These are phyloP conservation scores for Cystobasidium tubakii DNA, from an alignment of 768 basidiomycete genomes.

Conservation along the genomic window DNA sequence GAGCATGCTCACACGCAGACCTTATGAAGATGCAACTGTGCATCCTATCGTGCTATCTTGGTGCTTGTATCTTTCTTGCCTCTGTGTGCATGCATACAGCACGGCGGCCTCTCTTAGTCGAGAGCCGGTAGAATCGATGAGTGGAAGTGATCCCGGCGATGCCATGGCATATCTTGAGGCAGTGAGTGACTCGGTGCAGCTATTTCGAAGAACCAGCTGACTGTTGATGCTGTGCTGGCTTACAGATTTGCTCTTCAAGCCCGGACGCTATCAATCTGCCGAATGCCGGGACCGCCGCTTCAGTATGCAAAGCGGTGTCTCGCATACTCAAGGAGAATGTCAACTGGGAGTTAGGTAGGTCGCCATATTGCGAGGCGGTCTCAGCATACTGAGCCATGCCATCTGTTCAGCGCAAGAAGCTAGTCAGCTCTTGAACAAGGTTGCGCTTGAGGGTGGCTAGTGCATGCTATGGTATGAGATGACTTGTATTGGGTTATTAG, in stretches of 20 bases:
- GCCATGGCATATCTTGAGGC: conserved; percentile 13
- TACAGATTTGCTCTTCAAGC: conserved; percentile 9
- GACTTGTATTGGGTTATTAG: not conserved
- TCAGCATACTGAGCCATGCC: not conserved
- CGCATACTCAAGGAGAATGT: conserved; percentile 11
- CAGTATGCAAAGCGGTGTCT: conserved; percentile 9
- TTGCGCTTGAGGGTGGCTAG: not conserved
- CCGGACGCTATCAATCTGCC: conserved; percentile 16
- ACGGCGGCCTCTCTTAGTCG: not conserved
- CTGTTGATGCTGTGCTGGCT: not conserved
- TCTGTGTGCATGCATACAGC: conserved; percentile 36
- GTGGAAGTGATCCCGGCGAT: not conserved
- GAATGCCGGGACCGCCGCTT: not conserved
- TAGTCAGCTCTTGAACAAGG: conserved; percentile 8
- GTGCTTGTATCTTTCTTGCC: conserved; percentile 43
- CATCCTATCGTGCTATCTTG: conserved; percentile 38
- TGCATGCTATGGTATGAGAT: not conserved
- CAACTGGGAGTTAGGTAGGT: conserved; percentile 28
- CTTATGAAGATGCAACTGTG: conserved; percentile 3
- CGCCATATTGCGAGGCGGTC: not conserved
- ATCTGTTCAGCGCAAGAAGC: conserved; percentile 1
- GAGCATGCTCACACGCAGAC: not conserved
- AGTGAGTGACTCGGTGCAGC: not conserved
- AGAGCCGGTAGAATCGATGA: not conserved
- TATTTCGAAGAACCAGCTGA: not conserved